Evolutionary conservation across 345 rosid genomes (phyloP).

Genomic region (Pugionium cornutum): DNA sequence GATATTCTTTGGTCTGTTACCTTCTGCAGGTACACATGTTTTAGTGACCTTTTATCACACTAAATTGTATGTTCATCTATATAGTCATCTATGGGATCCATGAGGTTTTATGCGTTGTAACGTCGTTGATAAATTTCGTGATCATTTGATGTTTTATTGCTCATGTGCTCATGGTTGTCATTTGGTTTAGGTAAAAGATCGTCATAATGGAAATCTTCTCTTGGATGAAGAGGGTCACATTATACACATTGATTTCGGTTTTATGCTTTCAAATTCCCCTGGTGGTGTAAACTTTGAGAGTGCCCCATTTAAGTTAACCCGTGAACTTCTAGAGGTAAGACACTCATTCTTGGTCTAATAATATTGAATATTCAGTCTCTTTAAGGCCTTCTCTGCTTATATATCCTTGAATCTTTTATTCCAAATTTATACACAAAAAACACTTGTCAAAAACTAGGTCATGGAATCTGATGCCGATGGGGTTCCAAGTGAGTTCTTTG

Average conservation of each 20-base stretch:
- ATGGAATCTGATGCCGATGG: slow-evolving; percentile 99
- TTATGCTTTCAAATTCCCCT: slow-evolving; percentile 99
- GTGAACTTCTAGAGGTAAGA: slow-evolving; percentile 96
- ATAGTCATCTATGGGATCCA: neutral
- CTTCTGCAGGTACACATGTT: slow-evolving; percentile 72
- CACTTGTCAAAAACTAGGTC: slow-evolving; percentile 52
- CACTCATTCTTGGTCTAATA: slow-evolving; percentile 6
- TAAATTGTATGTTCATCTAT: slow-evolving; percentile 18
- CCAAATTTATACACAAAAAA: neutral
- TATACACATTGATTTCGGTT: slow-evolving; percentile 98
- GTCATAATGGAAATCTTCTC: slow-evolving; percentile 95
- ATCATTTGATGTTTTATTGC: slow-evolving; percentile 5
- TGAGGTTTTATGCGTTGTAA: too few species aligned
- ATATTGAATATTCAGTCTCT: neutral
- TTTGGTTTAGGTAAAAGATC: slow-evolving; percentile 74
- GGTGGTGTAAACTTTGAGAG: slow-evolving; percentile 99
- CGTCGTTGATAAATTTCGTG: neutral
- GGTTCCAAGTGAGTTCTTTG: slow-evolving; percentile 98
- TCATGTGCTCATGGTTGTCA: neutral
- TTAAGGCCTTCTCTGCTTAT: slow-evolving; percentile 8
- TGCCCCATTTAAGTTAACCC: slow-evolving; percentile 98
- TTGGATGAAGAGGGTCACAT: slow-evolving; percentile 98
- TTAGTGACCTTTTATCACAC: neutral
- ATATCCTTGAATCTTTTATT: neutral
- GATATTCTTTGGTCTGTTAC: slow-evolving; percentile 97